A percentile compares a stretch with the other conserved stretches of the same genome.
Conservation (phyloP, 2,329 filamentous ascomycete genomes). For the Aureobasidium mangrovei region DNA sequence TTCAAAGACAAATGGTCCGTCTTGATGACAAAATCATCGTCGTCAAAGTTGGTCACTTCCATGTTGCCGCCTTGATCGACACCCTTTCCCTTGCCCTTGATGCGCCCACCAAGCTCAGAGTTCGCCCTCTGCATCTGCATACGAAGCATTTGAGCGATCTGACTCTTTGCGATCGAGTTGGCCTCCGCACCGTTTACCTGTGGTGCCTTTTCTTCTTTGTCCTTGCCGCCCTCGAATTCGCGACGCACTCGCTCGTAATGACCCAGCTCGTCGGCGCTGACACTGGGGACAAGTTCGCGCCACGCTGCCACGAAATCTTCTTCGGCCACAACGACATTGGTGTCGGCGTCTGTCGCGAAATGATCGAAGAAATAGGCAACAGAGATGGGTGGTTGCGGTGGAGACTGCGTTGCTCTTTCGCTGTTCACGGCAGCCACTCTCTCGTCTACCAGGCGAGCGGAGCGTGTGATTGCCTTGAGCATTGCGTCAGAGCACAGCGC, state of each 20-base stretch:
- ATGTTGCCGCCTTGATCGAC: neutral
- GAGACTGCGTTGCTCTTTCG: slow-evolving; percentile 24
- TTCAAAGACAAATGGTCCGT: slow-evolving; percentile 30
- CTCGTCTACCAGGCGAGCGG: slow-evolving; percentile 72
- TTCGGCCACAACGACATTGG: slow-evolving; percentile 80
- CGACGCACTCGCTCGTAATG: slow-evolving; percentile 82
- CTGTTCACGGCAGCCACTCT: slow-evolving; percentile 67
- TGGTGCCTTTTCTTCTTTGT: slow-evolving; percentile 32
- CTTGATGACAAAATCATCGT: slow-evolving; percentile 33
- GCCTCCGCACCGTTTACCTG: neutral
- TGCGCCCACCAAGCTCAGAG: slow-evolving; percentile 17
- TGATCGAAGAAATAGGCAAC: slow-evolving; percentile 97
- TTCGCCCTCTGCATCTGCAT: slow-evolving; percentile 13
- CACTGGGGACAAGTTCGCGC: slow-evolving; percentile 80
- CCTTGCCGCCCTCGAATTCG: slow-evolving; percentile 63
- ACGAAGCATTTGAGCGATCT: slow-evolving; percentile 15
- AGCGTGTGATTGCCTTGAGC: slow-evolving; percentile 94
- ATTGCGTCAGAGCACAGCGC: slow-evolving; percentile 96
- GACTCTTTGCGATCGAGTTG: slow-evolving; percentile 2
- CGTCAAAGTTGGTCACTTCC: slow-evolving; percentile 24
- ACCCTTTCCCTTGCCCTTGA: slow-evolving; percentile 25
- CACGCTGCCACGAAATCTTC: slow-evolving; percentile 78
- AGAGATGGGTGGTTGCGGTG: slow-evolving; percentile 48
- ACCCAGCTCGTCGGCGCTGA: slow-evolving; percentile 81
- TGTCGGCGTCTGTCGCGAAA: slow-evolving; percentile 70